phyloP scores from a whole-genome alignment of 164 flowering plant genomes.

The Vitis riparia region DNA sequence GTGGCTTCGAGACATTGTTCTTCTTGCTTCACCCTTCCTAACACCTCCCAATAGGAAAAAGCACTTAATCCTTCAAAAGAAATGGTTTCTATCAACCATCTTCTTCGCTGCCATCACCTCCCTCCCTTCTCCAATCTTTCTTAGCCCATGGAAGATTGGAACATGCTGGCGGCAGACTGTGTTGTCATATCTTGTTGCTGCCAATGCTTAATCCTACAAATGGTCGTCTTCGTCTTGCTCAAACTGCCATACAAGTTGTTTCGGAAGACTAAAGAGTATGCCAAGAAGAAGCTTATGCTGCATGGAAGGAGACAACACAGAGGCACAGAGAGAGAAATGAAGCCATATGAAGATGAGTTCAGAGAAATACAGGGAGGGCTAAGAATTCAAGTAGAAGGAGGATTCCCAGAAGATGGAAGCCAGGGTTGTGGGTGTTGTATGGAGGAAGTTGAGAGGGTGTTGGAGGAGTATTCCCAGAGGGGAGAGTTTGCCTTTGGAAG shows the following conservation, averaged over 20 bases:
- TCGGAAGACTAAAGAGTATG: conserved; percentile 33
- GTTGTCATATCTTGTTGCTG: conserved; percentile 70
- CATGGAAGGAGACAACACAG: conserved; percentile 14
- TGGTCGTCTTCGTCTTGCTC: conserved; percentile 48
- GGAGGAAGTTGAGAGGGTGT: conserved; percentile 52
- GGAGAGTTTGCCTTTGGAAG: conserved; percentile 81
- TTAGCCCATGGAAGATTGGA: conserved; percentile 60
- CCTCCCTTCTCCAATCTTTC: conserved; percentile 5
- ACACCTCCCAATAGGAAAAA: conserved; percentile 31
- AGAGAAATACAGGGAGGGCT: conserved; percentile 12
- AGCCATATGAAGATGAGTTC: conserved; percentile 10
- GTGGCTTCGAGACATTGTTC: conserved; percentile 14
- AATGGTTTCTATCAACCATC: conserved; percentile 20
- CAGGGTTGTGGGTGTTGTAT: conserved; percentile 29
- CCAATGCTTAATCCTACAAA: conserved; percentile 62
- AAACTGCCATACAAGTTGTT: conserved; percentile 49
- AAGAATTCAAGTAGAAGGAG: conserved; percentile 8
- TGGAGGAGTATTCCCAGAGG: conserved; percentile 42
- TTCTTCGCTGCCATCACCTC: conserved; percentile 12
- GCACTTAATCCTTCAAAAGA: conserved; percentile 30
- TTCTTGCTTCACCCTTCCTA: conserved; percentile 45
- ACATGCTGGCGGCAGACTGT: conserved; percentile 60
- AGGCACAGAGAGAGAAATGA: conserved; percentile 12
- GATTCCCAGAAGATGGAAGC: not conserved
- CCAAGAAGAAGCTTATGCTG: conserved; percentile 31